Conservation (phyloP, 192 early-diverging fungal genomes). For the Linnemannia zychae region DNA sequence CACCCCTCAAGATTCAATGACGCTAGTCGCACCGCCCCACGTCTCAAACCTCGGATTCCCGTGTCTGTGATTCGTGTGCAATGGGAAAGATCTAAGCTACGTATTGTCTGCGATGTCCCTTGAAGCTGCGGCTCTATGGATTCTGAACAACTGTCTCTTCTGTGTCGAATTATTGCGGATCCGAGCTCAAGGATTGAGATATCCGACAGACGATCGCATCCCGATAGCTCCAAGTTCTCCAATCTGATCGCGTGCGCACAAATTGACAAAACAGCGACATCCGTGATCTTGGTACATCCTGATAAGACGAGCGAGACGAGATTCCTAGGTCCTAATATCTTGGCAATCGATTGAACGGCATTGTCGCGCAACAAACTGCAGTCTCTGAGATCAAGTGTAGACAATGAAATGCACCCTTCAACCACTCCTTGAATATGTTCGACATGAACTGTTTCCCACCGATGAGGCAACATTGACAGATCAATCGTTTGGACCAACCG, state of each 20-base stretch:
- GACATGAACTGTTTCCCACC: slow-evolving; percentile 33
- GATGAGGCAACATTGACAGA: slow-evolving; percentile 52
- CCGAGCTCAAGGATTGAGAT: slow-evolving; percentile 36
- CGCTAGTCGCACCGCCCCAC: slow-evolving; percentile 9
- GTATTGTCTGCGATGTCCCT: slow-evolving; percentile 25
- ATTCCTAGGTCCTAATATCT: slow-evolving; percentile 25
- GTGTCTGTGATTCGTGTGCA: slow-evolving; percentile 44
- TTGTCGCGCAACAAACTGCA: slow-evolving; percentile 37
- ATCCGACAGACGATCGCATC: slow-evolving; percentile 36
- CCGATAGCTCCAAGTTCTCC: slow-evolving; percentile 45
- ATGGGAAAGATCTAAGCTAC: slow-evolving; percentile 42
- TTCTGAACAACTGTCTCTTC: not conserved
- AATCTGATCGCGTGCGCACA: slow-evolving; percentile 22
- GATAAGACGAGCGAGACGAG: slow-evolving; percentile 39
- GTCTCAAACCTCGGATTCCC: slow-evolving; percentile 16
- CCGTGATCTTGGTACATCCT: slow-evolving; percentile 34
- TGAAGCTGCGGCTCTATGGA: not conserved
- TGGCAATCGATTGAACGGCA: slow-evolving; percentile 33
- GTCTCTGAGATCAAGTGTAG: slow-evolving; percentile 23
- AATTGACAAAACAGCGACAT: slow-evolving; percentile 24
- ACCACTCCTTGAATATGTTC: slow-evolving; percentile 19
- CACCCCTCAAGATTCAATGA: slow-evolving; percentile 49
- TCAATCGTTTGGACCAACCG: slow-evolving; percentile 27
- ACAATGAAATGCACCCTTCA: slow-evolving; percentile 24
- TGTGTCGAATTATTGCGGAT: not conserved